These are phyloP conservation scores for Saturnispora zaruensis DNA, from an alignment of 805 yeast species.

Conservation along the genomic window DNA sequence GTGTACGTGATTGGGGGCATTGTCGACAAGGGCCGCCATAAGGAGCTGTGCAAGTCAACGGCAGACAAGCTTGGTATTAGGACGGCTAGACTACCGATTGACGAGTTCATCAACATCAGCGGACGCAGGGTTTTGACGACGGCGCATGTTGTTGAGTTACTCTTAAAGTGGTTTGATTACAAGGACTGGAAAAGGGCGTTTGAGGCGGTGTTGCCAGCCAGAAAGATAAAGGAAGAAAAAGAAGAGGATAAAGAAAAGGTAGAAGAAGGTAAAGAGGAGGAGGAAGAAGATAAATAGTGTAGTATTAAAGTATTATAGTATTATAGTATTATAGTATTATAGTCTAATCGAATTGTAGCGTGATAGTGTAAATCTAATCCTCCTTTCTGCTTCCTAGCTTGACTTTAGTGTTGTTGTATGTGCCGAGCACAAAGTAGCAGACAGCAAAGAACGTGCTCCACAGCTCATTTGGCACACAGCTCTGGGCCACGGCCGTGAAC, in stretches of 20 bases:
- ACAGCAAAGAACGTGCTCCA: conserved; percentile 60
- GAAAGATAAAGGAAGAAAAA: conserved; percentile 39
- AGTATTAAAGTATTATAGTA: background rate
- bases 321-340: background rate
- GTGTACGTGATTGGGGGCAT: conserved; percentile 93
- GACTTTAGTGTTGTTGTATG: conserved; percentile 50
- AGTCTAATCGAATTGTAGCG: too few species aligned
- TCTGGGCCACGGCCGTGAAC: conserved; percentile 48
- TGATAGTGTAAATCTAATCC: background rate
- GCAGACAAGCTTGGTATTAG: conserved; percentile 64
- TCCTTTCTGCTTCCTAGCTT: conserved; percentile 23
- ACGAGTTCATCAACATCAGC: conserved; percentile 67
- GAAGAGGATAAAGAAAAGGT: background rate
- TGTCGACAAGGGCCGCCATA: conserved; percentile 89
- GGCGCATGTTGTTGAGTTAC: conserved; percentile 85
- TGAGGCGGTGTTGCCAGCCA: conserved; percentile 75
- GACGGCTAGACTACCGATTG: conserved; percentile 80
- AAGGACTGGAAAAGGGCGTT: conserved; percentile 82
- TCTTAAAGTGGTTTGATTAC: conserved; percentile 70
- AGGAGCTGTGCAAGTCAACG: conserved; percentile 68
- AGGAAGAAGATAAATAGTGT: background rate
- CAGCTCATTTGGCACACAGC: conserved; percentile 43
- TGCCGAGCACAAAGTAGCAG: conserved; percentile 52
- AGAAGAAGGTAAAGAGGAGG: background rate
- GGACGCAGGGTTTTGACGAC: conserved; percentile 90